These are phyloP conservation scores for Panicum hallii DNA, from an alignment of 202 grass and related monocot species.

Conservation along the genomic window DNA sequence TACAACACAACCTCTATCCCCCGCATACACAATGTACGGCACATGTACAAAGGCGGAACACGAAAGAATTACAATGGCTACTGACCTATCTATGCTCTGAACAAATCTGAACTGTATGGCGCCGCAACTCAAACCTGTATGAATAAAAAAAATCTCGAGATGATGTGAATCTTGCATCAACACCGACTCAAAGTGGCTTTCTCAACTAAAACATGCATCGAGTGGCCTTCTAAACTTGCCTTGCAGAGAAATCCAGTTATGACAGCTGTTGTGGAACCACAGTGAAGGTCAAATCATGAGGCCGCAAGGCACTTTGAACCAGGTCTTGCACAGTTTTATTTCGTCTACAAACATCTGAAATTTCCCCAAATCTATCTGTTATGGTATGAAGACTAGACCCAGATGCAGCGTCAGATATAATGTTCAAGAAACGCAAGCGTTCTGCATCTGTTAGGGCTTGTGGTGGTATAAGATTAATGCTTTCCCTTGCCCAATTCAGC, in stretches of 20 bases:
- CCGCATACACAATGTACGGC: conserved; percentile 46
- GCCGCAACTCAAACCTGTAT: conserved; percentile 61
- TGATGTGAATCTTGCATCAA: conserved; percentile 33
- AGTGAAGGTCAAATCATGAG: conserved; percentile 73
- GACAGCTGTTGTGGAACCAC: conserved; percentile 34
- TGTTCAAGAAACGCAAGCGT: conserved; percentile 69
- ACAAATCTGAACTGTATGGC: conserved; percentile 56
- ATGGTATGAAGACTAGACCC: conserved; percentile 62
- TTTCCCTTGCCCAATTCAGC: conserved; percentile 77
- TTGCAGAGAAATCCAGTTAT: conserved; percentile 25
- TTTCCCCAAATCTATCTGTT: conserved; percentile 69
- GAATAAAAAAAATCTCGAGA: conserved; percentile 40
- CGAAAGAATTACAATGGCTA: conserved; percentile 60
- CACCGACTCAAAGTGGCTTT: conserved; percentile 14
- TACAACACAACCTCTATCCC: conserved; percentile 52
- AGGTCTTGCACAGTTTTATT: conserved; percentile 90
- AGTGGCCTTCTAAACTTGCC: conserved; percentile 18
- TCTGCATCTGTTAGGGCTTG: conserved; percentile 89
- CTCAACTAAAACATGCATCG: conserved; percentile 11
- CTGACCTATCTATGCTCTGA: conserved; percentile 63
- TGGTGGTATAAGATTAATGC: conserved; percentile 73
- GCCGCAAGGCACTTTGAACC: conserved; percentile 85
- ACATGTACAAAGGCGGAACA: conserved; percentile 56
- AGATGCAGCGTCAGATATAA: conserved; percentile 79
- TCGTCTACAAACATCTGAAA: conserved; percentile 91